These are phyloP conservation scores for Mycosphaerella sp. DNA, from an alignment of 2,329 filamentous ascomycete species.

Conservation along the genomic window DNA sequence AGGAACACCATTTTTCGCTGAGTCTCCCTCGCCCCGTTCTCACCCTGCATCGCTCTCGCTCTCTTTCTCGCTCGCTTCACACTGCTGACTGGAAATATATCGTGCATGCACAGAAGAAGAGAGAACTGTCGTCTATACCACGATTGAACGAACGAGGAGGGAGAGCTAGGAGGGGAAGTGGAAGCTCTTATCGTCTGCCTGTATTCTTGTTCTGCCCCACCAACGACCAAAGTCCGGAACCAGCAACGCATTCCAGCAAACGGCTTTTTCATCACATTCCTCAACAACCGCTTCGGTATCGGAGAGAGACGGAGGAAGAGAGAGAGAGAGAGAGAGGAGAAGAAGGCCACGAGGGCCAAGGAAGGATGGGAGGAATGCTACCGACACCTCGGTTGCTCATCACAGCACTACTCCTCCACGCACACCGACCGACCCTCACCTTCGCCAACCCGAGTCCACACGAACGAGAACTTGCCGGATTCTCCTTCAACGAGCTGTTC, in stretches of 20 bases:
- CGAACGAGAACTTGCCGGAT: constrained; percentile 26
- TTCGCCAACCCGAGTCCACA: constrained; percentile 27
- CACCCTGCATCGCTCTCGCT: background rate
- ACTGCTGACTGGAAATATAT: background rate
- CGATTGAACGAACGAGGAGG: background rate
- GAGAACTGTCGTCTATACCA: background rate
- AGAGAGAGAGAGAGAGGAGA: background rate
- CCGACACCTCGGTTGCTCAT: constrained; percentile 30
- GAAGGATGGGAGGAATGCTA: constrained; percentile 16
- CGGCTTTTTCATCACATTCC: constrained; percentile 5
- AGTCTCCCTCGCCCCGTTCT: background rate
- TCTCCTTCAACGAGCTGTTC: constrained; percentile 34
- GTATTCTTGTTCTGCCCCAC: constrained; percentile 5
- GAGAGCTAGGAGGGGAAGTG: background rate
- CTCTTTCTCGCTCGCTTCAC: no score
- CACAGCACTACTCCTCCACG: constrained; percentile 24
- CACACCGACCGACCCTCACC: constrained; percentile 16
- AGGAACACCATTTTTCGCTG: constrained; percentile 1
- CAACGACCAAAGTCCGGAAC: background rate
- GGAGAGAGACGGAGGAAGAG: no score
- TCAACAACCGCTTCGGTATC: background rate
- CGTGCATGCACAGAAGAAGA: background rate
- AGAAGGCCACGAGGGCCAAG: constrained; percentile 9
- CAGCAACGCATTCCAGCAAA: background rate
- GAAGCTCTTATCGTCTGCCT: no score